phyloP scores from a whole-genome alignment of 2,329 filamentous ascomycete species.

The Calcarisporium arbuscula region DNA sequence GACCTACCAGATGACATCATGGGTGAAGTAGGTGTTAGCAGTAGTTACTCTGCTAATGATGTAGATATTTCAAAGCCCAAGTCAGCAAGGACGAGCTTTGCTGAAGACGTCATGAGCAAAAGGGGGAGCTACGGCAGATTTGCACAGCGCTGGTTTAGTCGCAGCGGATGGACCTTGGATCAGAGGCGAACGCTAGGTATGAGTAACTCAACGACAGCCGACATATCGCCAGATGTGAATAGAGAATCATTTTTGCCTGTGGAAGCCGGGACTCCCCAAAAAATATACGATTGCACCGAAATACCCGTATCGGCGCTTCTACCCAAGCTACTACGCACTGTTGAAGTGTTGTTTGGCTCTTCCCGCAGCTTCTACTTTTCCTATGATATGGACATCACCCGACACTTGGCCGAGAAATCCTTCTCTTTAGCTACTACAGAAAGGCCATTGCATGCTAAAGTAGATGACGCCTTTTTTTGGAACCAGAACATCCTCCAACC shows the following conservation, averaged over 20 bases:
- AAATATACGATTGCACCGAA: conserved; percentile 14
- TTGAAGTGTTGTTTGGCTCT: conserved; percentile 75
- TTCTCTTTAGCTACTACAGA: conserved; percentile 15
- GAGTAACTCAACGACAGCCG: conserved; percentile 34
- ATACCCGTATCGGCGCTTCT: conserved; percentile 46
- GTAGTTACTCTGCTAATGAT: conserved; percentile 24
- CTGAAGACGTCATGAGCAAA: conserved; percentile 79
- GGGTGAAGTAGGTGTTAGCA: conserved; percentile 40
- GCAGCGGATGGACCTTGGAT: conserved; percentile 70
- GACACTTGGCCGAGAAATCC: conserved; percentile 41
- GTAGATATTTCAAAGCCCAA: conserved; percentile 25
- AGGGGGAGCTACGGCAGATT: conserved; percentile 84
- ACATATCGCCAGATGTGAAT: conserved; percentile 13
- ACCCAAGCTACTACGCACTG: conserved; percentile 78
- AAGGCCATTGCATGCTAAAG: conserved; percentile 60
- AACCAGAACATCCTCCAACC: conserved; percentile 69
- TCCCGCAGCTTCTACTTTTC: conserved; percentile 90
- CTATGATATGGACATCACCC: conserved; percentile 89
- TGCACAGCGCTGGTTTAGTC: conserved; percentile 86
- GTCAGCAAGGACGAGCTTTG: conserved; percentile 56
- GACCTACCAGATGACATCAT: conserved; percentile 27
- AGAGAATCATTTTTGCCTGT: conserved; percentile 11
- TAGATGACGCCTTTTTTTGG: conserved; percentile 84
- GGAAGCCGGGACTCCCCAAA: conserved; percentile 31
- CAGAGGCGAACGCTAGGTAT: conserved; percentile 64